Evolutionary conservation across 768 basidiomycete genomes (phyloP).

Genomic region (Lactarius psammicola): DNA sequence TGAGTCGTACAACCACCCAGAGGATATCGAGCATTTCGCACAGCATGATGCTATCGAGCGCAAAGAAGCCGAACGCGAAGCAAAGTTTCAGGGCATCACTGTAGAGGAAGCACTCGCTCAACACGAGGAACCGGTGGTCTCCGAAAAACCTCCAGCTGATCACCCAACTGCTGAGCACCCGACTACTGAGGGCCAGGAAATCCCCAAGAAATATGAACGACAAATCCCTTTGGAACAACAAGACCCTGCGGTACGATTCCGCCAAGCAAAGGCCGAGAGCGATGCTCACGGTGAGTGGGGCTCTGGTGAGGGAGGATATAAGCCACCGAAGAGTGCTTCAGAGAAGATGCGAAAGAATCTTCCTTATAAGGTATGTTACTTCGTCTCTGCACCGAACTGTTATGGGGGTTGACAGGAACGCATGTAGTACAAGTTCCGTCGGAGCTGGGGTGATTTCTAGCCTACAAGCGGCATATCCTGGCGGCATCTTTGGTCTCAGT

Average conservation of each 20-base stretch:
- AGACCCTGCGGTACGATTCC: conserved; percentile 63
- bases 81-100: conserved; percentile 76
- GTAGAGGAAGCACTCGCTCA: conserved; percentile 64
- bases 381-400: conserved; percentile 8
- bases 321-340: conserved; percentile 62
- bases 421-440: conserved; percentile 87
- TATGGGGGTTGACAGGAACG: conserved; percentile 54
- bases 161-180: conserved; percentile 8
- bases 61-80: conserved; percentile 80
- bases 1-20: conserved; percentile 90
- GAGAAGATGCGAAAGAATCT: conserved; percentile 83
- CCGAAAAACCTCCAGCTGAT: conserved; percentile 9
- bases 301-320: conserved; percentile 65
- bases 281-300: conserved; percentile 68
- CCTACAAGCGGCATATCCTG: neutral
- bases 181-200: conserved; percentile 25
- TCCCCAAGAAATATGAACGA: conserved; percentile 46
- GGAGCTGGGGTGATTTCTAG: conserved; percentile 76
- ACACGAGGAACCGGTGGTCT: conserved; percentile 37
- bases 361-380: conserved; percentile 75
- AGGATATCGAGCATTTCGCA: conserved; percentile 89
- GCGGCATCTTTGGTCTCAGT: neutral
- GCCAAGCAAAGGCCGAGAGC: conserved; percentile 52
- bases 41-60: conserved; percentile 85
- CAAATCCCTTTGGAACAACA: conserved; percentile 63